These are phyloP conservation scores for Pestalotiopsis sp. DNA, from an alignment of 2,329 filamentous ascomycete genomes.

Conservation along the genomic window DNA sequence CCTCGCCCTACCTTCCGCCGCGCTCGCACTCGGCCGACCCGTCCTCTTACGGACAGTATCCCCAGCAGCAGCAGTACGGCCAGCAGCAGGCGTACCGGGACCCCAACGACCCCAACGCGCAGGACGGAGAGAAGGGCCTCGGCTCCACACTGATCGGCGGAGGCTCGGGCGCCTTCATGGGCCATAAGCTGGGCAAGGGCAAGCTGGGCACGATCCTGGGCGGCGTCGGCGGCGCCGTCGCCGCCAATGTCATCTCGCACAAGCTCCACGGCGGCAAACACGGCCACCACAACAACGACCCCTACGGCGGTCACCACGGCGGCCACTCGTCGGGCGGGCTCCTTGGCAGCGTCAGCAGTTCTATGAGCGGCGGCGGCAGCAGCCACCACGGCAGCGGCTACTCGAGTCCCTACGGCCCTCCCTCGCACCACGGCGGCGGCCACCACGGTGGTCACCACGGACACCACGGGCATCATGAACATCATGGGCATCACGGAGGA, in stretches of 20 bases:
- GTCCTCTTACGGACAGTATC: conserved; percentile 16
- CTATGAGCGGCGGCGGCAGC: conserved; percentile 20
- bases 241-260: conserved; percentile 54
- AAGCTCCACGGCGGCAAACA: conserved; percentile 34
- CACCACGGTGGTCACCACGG: conserved; percentile 15
- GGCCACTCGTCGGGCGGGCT: conserved; percentile 23
- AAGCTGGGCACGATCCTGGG: conserved; percentile 55
- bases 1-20: conserved; percentile 15
- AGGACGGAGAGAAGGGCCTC: conserved; percentile 55
- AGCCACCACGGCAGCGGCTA: conserved; percentile 11
- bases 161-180: conserved; percentile 54
- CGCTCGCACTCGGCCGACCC: conserved; percentile 32
- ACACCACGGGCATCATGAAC: conserved; percentile 10
- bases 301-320: conserved; percentile 20
- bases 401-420: not conserved
- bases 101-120: conserved; percentile 13
- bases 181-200: conserved; percentile 57
- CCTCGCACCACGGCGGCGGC: conserved; percentile 14
- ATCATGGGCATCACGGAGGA: conserved; percentile 20
- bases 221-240: conserved; percentile 55
- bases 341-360: conserved; percentile 22
- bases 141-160: conserved; percentile 56
- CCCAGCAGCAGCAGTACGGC: not conserved
- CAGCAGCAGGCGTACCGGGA: conserved; percentile 15
- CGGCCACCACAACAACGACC: conserved; percentile 14